Evolutionary conservation across 2,329 filamentous ascomycete species (phyloP).

Genomic region (Fusarium cicatricum): DNA sequence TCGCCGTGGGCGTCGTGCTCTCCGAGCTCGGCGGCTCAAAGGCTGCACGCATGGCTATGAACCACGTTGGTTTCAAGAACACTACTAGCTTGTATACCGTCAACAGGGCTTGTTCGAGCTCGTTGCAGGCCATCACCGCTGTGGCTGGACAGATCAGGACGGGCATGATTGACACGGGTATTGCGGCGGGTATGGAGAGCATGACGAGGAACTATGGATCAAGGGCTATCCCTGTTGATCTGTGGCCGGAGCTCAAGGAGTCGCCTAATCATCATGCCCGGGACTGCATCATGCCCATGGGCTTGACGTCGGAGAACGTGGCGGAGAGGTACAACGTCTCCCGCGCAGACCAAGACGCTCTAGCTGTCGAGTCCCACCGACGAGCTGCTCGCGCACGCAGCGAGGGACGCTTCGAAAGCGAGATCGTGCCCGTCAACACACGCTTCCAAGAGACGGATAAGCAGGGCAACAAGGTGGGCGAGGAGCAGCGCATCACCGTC

Average conservation of each 20-base stretch:
- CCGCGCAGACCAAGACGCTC: conserved; percentile 81
- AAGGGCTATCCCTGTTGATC: conserved; percentile 81
- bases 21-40: conserved; percentile 91
- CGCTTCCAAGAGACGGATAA: conserved; percentile 71
- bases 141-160: conserved; percentile 79
- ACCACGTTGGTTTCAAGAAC: conserved; percentile 80
- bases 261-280: conserved; percentile 72
- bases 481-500: conserved; percentile 70
- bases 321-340: conserved; percentile 77
- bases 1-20: conserved; percentile 87
- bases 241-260: conserved; percentile 78
- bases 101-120: conserved; percentile 85
- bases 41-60: conserved; percentile 88
- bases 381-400: conserved; percentile 76
- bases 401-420: conserved; percentile 74
- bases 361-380: conserved; percentile 77
- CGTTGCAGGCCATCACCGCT: conserved; percentile 77
- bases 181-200: conserved; percentile 93
- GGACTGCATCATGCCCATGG: conserved; percentile 96
- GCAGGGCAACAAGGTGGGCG: conserved; percentile 63
- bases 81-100: conserved; percentile 83
- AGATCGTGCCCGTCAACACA: conserved; percentile 84
- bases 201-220: conserved; percentile 93
- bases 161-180: conserved; percentile 75
- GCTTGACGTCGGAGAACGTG: conserved; percentile 88